These are phyloP conservation scores for Diaporthe ilicicola DNA, from an alignment of 2,329 filamentous ascomycete species.

Conservation along the genomic window DNA sequence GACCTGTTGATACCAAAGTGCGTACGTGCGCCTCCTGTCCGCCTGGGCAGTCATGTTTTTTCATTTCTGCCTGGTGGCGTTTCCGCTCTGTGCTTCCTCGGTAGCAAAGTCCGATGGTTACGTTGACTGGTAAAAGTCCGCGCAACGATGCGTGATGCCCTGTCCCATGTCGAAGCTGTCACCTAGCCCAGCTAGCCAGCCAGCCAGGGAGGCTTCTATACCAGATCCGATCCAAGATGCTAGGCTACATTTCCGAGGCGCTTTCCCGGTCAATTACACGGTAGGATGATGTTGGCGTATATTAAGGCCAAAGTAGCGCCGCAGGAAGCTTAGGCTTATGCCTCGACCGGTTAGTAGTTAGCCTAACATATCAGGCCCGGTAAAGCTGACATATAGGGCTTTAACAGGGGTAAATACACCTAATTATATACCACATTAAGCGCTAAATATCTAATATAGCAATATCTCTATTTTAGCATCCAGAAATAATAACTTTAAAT, in stretches of 20 bases:
- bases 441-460: too few relatives aligned
- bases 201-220: neutral
- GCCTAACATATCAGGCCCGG: too few relatives aligned
- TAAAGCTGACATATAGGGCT: too few relatives aligned
- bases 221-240: slow-evolving; percentile 24
- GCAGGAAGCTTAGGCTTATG: slow-evolving; percentile 22
- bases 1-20: slow-evolving; percentile 9
- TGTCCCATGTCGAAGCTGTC: neutral
- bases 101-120: neutral
- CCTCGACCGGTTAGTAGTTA: too few relatives aligned
- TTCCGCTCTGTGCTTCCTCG: slow-evolving; percentile 7
- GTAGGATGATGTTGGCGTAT: neutral
- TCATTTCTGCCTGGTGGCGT: slow-evolving; percentile 13
- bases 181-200: too few relatives aligned
- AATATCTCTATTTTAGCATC: too few relatives aligned
- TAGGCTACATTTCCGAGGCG: slow-evolving; percentile 16
- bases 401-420: too few relatives aligned
- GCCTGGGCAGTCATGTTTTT: neutral
- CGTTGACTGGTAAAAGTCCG: neutral
- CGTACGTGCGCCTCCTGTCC: neutral
- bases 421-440: too few relatives aligned
- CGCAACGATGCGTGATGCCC: neutral
- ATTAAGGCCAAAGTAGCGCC: neutral
- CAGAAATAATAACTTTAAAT: too few relatives aligned
- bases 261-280: slow-evolving; percentile 13